phyloP scores from a whole-genome alignment of 2,329 filamentous ascomycete species.

The Shiraia bambusicola region DNA sequence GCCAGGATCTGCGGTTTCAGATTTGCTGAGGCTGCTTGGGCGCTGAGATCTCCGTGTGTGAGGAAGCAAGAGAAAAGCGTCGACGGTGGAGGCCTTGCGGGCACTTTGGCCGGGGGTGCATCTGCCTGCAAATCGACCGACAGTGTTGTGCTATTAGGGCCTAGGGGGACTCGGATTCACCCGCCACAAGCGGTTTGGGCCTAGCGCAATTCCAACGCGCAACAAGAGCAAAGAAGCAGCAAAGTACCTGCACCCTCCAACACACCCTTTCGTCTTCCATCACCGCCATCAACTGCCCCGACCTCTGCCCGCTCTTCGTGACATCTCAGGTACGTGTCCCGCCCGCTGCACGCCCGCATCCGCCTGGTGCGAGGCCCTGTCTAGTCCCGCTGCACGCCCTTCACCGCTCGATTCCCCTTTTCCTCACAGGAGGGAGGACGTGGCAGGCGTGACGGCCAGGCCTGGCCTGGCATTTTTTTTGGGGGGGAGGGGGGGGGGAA shows the following conservation, averaged over 20 bases:
- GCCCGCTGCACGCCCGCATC: constrained; percentile 11
- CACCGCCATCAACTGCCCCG: constrained; percentile 33
- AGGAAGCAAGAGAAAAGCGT: constrained; percentile 9
- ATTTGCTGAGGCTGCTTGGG: no score
- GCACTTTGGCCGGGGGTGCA: constrained; percentile 20
- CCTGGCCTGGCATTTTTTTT: constrained; percentile 22
- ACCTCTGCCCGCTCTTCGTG: constrained; percentile 21
- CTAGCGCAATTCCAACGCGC: constrained; percentile 36
- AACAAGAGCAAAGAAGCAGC: constrained; percentile 31
- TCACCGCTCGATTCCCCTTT: constrained; percentile 41
- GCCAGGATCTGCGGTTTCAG: no score
- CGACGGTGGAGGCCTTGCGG: constrained; percentile 3
- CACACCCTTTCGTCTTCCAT: constrained; percentile 32
- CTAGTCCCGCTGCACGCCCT: constrained; percentile 23
- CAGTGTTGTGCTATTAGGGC: constrained; percentile 3
- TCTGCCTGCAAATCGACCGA: constrained; percentile 17
- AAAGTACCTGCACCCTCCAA: constrained; percentile 39
- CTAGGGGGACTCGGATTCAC: constrained; percentile 24
- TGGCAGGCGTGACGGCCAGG: constrained; percentile 34
- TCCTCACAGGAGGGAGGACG: constrained; percentile 25
- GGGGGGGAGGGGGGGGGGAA: no score
- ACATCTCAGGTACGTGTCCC: constrained; percentile 37
- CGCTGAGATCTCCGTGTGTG: no score
- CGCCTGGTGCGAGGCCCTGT: constrained; percentile 21
- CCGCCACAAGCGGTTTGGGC: constrained; percentile 24